Evolutionary conservation across 805 yeast genomes (phyloP), one percentile per base, ranked within the genome.

Genomic region (Alloascoidea africana): DNA sequence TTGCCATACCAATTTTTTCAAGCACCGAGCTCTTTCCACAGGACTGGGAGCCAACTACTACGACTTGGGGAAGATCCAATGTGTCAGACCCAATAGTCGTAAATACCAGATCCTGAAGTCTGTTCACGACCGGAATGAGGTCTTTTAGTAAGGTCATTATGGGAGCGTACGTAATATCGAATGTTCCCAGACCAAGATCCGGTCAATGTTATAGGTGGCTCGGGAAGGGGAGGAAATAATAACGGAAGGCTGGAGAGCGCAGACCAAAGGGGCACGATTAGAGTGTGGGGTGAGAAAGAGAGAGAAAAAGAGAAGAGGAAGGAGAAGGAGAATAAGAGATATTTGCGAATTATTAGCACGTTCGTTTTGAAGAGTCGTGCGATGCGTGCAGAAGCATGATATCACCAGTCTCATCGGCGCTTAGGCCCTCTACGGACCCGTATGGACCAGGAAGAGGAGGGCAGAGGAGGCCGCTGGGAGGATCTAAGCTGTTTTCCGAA

Each of bases 31-130:
- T 81, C 58, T 89, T 89, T 39, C 98, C 98, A 47, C 95, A 84
- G 16, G 94, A 81, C 60, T 89, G 98, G 2, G 96, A 85, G n/a
- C 98, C 98, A 36, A 91, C 94, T 18, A 91, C 96, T 2, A 96
- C 94, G 47, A 91, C 78, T 46, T 89, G 76, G 11, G 98, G 98
- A 43, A 91, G 67, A 62, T 91, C 98, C 16, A 63, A 48, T 50
- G 55, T 56, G 41, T 64, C 68, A 15, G 64, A 50, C 35, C 68
- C 67, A 39, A 65, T 63, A 42, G 89, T 79, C 51, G 80, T 74
- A 52, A 84, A 79, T 39, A 81, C 87, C 49, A 80, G 73, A 52
- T 80, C 91, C 56, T 80, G 91, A 36, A 80, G 68, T 55, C 73
- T 73, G 59, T 80, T 80, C 36, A 80, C 91, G 39, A 79, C 75